Evolutionary conservation across 441 rosid species (phyloP), one percentile per base, ranked within the genome.

Genomic region (Bocquillonia castaneifolia): DNA sequence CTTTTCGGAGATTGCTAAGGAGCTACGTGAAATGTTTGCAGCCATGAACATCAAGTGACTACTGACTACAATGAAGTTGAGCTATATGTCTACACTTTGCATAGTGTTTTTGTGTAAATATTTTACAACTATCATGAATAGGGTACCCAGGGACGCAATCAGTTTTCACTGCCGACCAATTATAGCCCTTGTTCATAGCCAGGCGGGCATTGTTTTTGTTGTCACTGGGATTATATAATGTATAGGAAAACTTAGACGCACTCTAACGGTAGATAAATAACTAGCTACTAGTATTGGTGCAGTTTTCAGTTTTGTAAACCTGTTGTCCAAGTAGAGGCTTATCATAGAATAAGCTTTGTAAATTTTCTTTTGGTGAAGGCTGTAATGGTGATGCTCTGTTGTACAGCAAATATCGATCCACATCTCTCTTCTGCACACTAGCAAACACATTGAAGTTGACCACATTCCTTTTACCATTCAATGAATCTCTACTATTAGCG

Each of bases 21-120:
- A 80, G 71, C 69, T 84, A 39, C 78, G 91, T 20, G 71, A 78
- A 69, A 83, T 86, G 83, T 74, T 87, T n/a, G 84, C 80, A 59
- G 72, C 85, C 42, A 68, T 80, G 76, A 76, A 78, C 68, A 69
- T 81, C 50, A 72, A 69, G 50, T 72, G 62, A 73, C 52, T 36
- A 3, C n/a, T n/a, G n/a, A n/a, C n/a, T 59, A 54, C 44, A 23
- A 25, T 10, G 51, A 34, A 47, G 58, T 40, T 17, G 18, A 72
- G 47, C 26, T n/a, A 53, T 37, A 2, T 12, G 67, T 26, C 59
- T 32, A 52, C 20, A n/a, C 13, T 45, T n/a, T 14, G 42, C 39
- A 1, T 57, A 8, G 58, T 20, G 1, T 14, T 10, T 59, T 59
- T 10, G 40, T 64, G 76, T 79, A 70, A 70, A 70, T 70, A 73